phyloP scores from a whole-genome alignment of 441 rosid species.

The Omphalea diandra region DNA sequence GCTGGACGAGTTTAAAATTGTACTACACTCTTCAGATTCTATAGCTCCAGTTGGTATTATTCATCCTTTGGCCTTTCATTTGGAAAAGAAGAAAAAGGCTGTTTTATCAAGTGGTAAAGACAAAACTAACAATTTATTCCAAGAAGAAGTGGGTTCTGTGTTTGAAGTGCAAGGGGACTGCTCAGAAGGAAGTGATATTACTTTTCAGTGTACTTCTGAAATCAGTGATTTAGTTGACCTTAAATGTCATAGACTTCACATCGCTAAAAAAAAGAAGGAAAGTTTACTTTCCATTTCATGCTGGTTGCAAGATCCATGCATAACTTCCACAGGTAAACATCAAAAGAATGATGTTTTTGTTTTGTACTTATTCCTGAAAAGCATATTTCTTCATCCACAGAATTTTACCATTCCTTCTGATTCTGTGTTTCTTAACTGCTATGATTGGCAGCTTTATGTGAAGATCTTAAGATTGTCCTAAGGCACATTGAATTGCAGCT shows the following conservation, averaged over 20 bases:
- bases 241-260: conserved; percentile 39
- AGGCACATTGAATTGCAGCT: conserved; percentile 63
- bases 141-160: conserved; percentile 44
- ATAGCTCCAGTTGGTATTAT: conserved; percentile 94
- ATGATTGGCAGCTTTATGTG: conserved; percentile 53
- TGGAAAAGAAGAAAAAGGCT: conserved; percentile 56
- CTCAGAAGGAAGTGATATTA: conserved; percentile 33
- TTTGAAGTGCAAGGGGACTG: conserved; percentile 63
- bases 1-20: conserved; percentile 73
- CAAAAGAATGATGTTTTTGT: conserved; percentile 10
- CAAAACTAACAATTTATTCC: conserved; percentile 21
- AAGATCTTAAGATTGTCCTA: conserved; percentile 64
- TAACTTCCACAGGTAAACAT: conserved; percentile 55
- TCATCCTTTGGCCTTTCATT: conserved; percentile 73
- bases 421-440: conserved; percentile 4
- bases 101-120: conserved; percentile 22
- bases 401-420: conserved; percentile 15
- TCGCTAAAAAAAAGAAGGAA: conserved; percentile 53
- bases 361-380: conserved; percentile 2
- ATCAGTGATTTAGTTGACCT: conserved; percentile 38
- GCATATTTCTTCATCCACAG: conserved; percentile 6
- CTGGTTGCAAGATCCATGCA: conserved; percentile 61
- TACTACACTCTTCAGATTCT: conserved; percentile 77
- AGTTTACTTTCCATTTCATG: conserved; percentile 70
- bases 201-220: conserved; percentile 31